These are phyloP conservation scores for Hippophae gyantsensis DNA, from an alignment of 306 rosid genomes.

Conservation along the genomic window DNA sequence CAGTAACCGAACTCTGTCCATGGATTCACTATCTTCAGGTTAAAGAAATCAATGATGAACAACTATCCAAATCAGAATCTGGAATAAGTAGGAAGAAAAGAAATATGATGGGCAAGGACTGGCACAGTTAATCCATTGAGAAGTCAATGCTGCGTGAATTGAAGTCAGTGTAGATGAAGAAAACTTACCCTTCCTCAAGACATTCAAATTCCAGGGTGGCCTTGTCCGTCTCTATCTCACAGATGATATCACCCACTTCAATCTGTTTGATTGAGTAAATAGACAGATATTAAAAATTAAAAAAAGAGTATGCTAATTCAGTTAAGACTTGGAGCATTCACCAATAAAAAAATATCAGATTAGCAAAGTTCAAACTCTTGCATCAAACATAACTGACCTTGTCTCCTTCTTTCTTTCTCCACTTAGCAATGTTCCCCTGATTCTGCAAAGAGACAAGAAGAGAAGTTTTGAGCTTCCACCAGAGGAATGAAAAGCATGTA, in stretches of 20 bases:
- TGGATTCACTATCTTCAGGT: not conserved
- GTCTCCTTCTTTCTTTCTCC: slow-evolving; percentile 96
- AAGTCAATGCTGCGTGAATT: slow-evolving; percentile 5
- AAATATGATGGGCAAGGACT: not conserved
- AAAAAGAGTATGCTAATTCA: not conserved
- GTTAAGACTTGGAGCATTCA: not conserved
- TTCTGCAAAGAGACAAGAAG: slow-evolving; percentile 39
- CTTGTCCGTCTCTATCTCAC: slow-evolving; percentile 99
- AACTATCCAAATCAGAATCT: not conserved
- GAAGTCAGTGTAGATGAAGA: slow-evolving; percentile 24
- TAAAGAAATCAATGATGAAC: too few species aligned
- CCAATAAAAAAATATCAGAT: not conserved
- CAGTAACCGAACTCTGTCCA: not conserved
- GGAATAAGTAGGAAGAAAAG: slow-evolving; percentile 2
- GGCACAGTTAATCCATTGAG: not conserved
- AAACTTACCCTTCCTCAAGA: slow-evolving; percentile 88
- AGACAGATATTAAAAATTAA: not conserved
- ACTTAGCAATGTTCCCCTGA: slow-evolving; percentile 79
- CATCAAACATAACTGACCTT: slow-evolving; percentile 57
- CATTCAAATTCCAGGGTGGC: slow-evolving; percentile 90
- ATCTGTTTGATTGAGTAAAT: slow-evolving; percentile 45
- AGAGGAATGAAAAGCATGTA: slow-evolving; percentile 16
- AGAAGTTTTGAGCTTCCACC: slow-evolving; percentile 14
- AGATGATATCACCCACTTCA: slow-evolving; percentile 87
- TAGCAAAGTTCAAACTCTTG: slow-evolving; percentile 7